Evolutionary conservation across 2,329 filamentous ascomycete species (phyloP), one percentile per base, ranked within the genome.

Genomic region (Elsinoe australis): DNA sequence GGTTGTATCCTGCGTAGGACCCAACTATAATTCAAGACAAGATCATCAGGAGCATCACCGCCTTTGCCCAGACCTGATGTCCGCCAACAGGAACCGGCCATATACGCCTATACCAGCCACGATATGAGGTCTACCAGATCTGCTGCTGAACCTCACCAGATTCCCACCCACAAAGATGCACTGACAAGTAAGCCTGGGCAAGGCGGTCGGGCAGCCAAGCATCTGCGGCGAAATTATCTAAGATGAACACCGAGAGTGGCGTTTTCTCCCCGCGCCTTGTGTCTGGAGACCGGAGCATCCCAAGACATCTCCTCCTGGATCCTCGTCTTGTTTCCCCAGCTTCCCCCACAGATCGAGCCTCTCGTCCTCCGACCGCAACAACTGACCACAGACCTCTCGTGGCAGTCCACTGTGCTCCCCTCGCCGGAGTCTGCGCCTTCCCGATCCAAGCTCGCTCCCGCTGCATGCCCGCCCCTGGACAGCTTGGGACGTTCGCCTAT

Each of bases 321-420:
- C 34, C 18, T n/a, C 34, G 15, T 44, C 39, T 44, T 44, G 39
- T 44, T 44, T 44, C 24, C 24, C 39, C 24, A 44, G 39, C 39
- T 44, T 44, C 39, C 6, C 31, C 39, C 39, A 29, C 39, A 32
- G 6, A 19, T 10, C 4, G 7, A 39, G 24, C 15, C 18, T 8
- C 35, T 15, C 35, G 18, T 15, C 15, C 8, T 9, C 12, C 14
- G 38, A n/a, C n/a, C n/a, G n/a, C n/a, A n/a, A n/a, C n/a, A n/a
- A n/a, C n/a, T n/a, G n/a, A n/a, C n/a, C n/a, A n/a, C n/a, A n/a
- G n/a, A n/a, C n/a, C n/a, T n/a, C n/a, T n/a, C n/a, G n/a, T 29
- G 26, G 26, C 26, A 6, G 12, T 29, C 26, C 7, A 29, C 26
- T 29, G 26, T 29, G 12, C 26, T 29, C 26, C 26, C 26, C n/a